These are phyloP conservation scores for Aspergillus aculeatus DNA, from an alignment of 2,329 filamentous ascomycete species.

Conservation along the genomic window DNA sequence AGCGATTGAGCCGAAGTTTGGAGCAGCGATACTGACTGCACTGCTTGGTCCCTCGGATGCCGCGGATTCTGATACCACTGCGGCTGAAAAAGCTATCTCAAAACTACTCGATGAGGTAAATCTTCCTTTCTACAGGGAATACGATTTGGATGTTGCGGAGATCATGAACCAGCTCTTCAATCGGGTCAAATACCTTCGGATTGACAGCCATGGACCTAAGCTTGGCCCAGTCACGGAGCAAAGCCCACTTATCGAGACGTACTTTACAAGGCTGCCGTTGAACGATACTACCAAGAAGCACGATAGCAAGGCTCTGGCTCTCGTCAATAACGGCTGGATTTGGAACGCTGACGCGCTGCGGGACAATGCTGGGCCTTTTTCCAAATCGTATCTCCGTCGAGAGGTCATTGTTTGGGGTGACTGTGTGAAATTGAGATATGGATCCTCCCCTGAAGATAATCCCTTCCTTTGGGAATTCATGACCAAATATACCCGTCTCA, in stretches of 20 bases:
- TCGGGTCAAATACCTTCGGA: constrained; percentile 86
- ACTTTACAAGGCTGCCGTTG: constrained; percentile 84
- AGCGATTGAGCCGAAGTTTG: constrained; percentile 65
- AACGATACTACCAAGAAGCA: constrained; percentile 78
- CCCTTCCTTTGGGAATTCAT: constrained; percentile 96
- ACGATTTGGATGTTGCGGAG: constrained; percentile 76
- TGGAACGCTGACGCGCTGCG: constrained; percentile 94
- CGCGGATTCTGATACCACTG: constrained; percentile 40
- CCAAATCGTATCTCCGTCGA: constrained; percentile 87
- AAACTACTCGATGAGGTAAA: constrained; percentile 80
- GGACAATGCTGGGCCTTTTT: constrained; percentile 88
- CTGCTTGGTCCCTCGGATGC: constrained; percentile 67
- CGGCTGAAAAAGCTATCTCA: constrained; percentile 54
- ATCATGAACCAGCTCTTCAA: constrained; percentile 92
- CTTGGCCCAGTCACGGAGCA: constrained; percentile 72
- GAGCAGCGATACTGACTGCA: constrained; percentile 66
- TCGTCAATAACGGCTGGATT: constrained; percentile 98
- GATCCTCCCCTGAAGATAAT: constrained; percentile 74
- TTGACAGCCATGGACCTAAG: constrained; percentile 91
- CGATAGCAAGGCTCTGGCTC: constrained; percentile 70
- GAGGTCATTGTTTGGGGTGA: constrained; percentile 99
- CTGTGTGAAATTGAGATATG: constrained; percentile 95
- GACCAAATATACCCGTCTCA: constrained; percentile 83
- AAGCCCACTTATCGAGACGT: constrained; percentile 84
- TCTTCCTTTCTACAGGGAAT: constrained; percentile 85